Conservation (phyloP, 2,329 filamentous ascomycete genomes). For the Metarhizium album region DNA sequence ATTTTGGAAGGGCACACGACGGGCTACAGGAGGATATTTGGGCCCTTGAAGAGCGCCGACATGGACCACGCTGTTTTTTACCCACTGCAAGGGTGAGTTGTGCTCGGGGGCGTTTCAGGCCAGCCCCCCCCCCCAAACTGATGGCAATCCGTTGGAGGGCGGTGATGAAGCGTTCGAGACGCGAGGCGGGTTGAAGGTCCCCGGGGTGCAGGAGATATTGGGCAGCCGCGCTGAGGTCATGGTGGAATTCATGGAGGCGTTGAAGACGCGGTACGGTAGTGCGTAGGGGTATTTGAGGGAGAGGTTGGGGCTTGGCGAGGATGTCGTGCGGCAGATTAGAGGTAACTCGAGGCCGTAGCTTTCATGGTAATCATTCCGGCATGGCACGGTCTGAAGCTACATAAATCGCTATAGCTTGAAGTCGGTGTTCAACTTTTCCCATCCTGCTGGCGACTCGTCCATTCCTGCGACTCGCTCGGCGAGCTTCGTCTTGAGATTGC, state of each 20-base stretch:
- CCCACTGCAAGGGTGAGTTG: too few relatives aligned
- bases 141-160: not conserved
- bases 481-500: conserved; percentile 57
- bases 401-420: conserved; percentile 54
- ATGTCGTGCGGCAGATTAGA: not conserved
- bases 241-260: not conserved
- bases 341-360: not conserved
- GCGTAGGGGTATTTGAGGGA: conserved; percentile 1
- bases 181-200: not conserved
- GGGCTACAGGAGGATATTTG: not conserved
- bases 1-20: conserved; percentile 1
- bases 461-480: conserved; percentile 57
- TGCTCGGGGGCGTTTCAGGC: too few relatives aligned
- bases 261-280: not conserved
- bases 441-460: conserved; percentile 45
- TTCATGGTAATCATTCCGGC: too few relatives aligned
- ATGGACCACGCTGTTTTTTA: too few relatives aligned
- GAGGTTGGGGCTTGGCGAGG: not conserved
- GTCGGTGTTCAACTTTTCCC: conserved; percentile 62
- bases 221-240: not conserved
- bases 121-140: too few relatives aligned
- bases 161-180: not conserved
- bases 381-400: too few relatives aligned
- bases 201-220: not conserved
- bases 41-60: not conserved